Base-by-base conservation (phyloP, 495 filamentous ascomycete species). In the Usnea hakonensis region DNA sequence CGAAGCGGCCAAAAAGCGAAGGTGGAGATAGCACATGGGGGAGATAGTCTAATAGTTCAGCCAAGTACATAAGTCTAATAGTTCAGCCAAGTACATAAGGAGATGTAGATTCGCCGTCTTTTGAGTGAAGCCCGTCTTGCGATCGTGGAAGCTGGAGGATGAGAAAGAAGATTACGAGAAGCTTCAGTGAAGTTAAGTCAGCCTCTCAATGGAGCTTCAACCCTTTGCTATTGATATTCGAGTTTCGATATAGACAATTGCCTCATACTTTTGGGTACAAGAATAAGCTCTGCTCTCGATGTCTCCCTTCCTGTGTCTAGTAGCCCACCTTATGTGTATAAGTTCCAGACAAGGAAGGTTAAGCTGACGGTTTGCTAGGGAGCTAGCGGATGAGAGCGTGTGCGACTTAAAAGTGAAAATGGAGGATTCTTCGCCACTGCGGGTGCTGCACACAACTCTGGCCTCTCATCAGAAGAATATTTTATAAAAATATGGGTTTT, bases 1-100 rank as follows among this genome's bases (percentile, higher is more conserved):
- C 86, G 84, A 71, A 80, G 73, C 37, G 93, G 90, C 2, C 87
- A 95, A 65, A 77, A 74, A 8, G 91, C 88, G 19, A 75, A 76
- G 41, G 88, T 95, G 5, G 77, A 74, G 40, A 78, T 96, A 41
- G 87, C 81, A 57, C 76, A 78, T 28, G 79, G 78, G 44, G 76
- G 77, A 40, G 72, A 76, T 21, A 80, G 79, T 8, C 61, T 90
- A 63, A 76, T 77, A 11, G 73, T 84, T 43, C 55, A 66, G 36
- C 64, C 55, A 43, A 41, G 35, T 52, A 7, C 23, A 46, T 55
- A n/a, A 32, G 13, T 28, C n/a, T n/a, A n/a, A n/a, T n/a, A n/a
- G n/a, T n/a, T n/a, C n/a, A n/a, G n/a, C n/a, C n/a, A n/a, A n/a
- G 14, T 52, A 52, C 48, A 52, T 32, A 52, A 32, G 1, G 5